Evolutionary conservation across 2,329 filamentous ascomycete species (phyloP).

Genomic region (Chaetomium olivaceum): DNA sequence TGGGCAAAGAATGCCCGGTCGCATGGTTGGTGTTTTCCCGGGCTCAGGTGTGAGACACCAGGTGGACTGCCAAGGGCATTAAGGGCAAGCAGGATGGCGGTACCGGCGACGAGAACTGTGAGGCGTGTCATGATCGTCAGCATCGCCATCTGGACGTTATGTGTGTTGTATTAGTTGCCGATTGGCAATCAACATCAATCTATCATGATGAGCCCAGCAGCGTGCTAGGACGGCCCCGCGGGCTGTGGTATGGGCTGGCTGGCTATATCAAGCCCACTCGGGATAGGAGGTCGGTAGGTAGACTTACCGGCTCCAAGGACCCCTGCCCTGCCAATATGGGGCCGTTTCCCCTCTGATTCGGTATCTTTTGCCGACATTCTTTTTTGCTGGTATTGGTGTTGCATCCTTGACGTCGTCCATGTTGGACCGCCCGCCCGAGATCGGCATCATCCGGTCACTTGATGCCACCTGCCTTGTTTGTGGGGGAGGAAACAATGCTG

Average conservation of each 20-base stretch:
- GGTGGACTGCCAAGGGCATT: neutral
- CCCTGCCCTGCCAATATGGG: neutral
- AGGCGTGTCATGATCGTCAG: neutral
- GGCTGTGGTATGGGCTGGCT: neutral
- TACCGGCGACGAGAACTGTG: constrained; percentile 1
- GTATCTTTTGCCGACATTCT: neutral
- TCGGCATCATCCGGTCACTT: neutral
- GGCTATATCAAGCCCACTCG: neutral
- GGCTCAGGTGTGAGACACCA: neutral
- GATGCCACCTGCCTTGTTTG: neutral
- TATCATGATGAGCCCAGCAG: neutral
- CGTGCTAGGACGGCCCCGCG: neutral
- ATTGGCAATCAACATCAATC: neutral
- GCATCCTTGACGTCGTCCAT: neutral
- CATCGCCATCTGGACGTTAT: neutral
- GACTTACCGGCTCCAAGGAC: neutral
- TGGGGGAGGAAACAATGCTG: neutral
- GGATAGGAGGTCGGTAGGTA: neutral
- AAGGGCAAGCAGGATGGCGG: constrained; percentile 4
- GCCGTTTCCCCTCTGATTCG: neutral
- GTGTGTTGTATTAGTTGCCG: neutral
- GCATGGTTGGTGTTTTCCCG: constrained; percentile 7
- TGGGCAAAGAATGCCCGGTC: constrained; percentile 16
- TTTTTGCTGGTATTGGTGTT: neutral
- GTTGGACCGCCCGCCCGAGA: neutral